Evolutionary conservation across 176 grass and related monocot species (phyloP), one percentile per base, ranked within the genome.

Genomic region (Lolium perenne): DNA sequence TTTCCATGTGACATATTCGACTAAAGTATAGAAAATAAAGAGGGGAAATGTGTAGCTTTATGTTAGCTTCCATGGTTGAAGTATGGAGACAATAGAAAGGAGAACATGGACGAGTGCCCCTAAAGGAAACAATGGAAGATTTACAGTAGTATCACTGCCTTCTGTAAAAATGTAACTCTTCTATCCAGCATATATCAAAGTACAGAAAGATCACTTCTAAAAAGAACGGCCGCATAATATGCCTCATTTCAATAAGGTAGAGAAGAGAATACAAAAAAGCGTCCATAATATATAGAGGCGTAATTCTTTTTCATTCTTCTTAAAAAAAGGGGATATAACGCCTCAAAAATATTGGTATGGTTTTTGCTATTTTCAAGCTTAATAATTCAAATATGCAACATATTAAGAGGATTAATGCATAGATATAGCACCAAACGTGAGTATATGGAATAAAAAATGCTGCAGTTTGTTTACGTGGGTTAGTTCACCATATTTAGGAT

Each of bases 401-500:
- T 20, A 60, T 22, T 26, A 23, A 41, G 38, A 64, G 1, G 29
- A 50, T 47, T 69, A 41, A 32, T 60, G 56, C 32, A 50, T 11
- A 49, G 21, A 81, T 41, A 87, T 66, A 82, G 10, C 0, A 40
- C 2, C 67, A 83, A 57, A 59, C 8, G 14, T 50, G 61, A 59
- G 46, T 69, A 71, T 13, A 50, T 18, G 64, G 4, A 15, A 41
- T 49, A n/a, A 69, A 69, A 75, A 62, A 77, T 38, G 41, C 45
- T 74, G 71, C 43, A 15, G 45, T 74, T 69, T 49, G 7, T 53
- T 58, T 20, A 45, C 10, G 40, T 54, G 21, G 9, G 38, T 22
- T 40, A 29, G 67, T 82, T 56, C 61, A 76, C 82, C 71, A 23
- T 7, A 77, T 81, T 71, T 61, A 87, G 35, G 35, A 26, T 49